A percentile compares a stretch with the other conserved stretches of the same genome.
Conservation (phyloP, 768 basidiomycete genomes). For the Mycena galopus region DNA sequence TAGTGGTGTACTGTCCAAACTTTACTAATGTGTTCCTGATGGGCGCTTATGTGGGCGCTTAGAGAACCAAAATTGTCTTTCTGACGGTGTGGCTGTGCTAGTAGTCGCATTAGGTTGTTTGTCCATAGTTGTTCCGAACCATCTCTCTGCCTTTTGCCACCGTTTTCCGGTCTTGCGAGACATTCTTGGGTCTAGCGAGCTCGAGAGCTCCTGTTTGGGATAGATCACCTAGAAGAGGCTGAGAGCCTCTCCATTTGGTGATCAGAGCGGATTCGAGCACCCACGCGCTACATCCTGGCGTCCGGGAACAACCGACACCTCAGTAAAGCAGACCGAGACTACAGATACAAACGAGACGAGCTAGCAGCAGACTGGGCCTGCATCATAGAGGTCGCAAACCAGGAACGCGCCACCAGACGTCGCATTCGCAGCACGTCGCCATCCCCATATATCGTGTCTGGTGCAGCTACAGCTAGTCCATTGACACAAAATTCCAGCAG, state of each 20-base stretch:
- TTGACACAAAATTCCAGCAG: too few relatives aligned
- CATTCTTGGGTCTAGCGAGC: not conserved
- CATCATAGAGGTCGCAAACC: not conserved
- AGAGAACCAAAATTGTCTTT: too few relatives aligned
- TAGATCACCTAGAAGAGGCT: not conserved
- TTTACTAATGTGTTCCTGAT: too few relatives aligned
- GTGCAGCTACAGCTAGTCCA: too few relatives aligned
- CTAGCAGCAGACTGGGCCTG: too few relatives aligned
- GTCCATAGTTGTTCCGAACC: not conserved
- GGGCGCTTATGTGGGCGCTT: too few relatives aligned
- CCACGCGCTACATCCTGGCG: constrained; percentile 6
- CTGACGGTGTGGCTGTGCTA: not conserved
- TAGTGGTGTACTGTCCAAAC: too few relatives aligned
- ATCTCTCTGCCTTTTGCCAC: not conserved
- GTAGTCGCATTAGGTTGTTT: not conserved
- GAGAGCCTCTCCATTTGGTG: constrained; percentile 13
- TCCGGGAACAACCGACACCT: constrained; percentile 4
- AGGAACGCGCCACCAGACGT: not conserved
- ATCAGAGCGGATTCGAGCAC: constrained; percentile 3
- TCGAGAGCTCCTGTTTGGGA: not conserved
- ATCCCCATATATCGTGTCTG: not conserved
- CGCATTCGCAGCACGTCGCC: not conserved
- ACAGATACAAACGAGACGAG: not conserved
- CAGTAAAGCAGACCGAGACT: constrained; percentile 3
- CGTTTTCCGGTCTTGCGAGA: not conserved